Percentiles rank a stretch among this genome's conserved stretches.
Evolutionary conservation across 2,329 filamentous ascomycete genomes (phyloP).

Genomic region (Colletotrichum chlorophyti): DNA sequence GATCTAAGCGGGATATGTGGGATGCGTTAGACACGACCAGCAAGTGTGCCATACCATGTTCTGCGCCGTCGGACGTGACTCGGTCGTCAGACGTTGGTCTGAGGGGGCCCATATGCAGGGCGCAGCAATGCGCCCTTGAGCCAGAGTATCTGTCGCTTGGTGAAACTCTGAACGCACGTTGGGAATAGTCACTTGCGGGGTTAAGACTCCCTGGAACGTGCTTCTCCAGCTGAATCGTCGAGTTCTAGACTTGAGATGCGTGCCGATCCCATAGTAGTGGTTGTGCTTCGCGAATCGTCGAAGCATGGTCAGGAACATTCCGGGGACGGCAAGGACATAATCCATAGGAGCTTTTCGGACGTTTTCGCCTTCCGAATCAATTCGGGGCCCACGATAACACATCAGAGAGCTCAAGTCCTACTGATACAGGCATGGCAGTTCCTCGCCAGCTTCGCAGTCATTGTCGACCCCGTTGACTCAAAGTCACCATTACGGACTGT

Average conservation of each 20-base stretch:
- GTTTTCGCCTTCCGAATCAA: background rate
- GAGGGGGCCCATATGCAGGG: background rate
- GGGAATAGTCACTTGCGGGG: background rate
- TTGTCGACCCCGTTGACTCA: too few species aligned
- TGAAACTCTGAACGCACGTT: conserved; percentile 6
- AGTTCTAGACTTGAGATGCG: conserved; percentile 7
- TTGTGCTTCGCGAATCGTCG: conserved; percentile 14
- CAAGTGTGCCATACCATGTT: background rate
- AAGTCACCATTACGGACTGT: too few species aligned
- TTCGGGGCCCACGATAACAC: background rate
- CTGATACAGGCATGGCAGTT: too few species aligned
- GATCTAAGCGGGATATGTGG: background rate
- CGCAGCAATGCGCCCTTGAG: background rate
- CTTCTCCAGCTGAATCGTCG: background rate
- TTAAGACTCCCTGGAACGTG: background rate
- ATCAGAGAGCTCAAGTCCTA: too few species aligned
- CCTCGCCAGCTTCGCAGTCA: background rate
- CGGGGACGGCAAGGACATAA: conserved; percentile 4
- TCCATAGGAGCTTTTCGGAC: background rate
- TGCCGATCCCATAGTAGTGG: conserved; percentile 13
- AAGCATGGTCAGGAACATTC: conserved; percentile 4
- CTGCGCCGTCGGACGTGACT: conserved; percentile 14
- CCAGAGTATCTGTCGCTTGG: background rate
- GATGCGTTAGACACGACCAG: background rate
- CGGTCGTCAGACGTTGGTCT: background rate